These are phyloP conservation scores for Trifolium pratense DNA, from an alignment of 306 rosid genomes.

Conservation along the genomic window DNA sequence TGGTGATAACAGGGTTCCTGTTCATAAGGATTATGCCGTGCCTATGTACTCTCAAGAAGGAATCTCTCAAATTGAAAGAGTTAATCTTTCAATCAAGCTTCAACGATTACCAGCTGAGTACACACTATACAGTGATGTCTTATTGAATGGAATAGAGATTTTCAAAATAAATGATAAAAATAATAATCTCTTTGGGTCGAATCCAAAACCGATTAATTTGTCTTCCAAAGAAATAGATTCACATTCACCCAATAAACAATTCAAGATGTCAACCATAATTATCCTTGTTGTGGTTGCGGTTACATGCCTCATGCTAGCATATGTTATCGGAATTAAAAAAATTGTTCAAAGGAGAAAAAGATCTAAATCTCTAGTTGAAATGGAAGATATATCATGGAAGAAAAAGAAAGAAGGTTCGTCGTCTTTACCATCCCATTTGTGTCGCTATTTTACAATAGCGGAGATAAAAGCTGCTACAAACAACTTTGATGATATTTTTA, in stretches of 20 bases:
- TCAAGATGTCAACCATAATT: too few species aligned
- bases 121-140: neutral
- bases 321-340: too few species aligned
- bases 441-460: neutral
- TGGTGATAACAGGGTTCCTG: neutral
- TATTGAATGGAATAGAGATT: constrained; percentile 43
- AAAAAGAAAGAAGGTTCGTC: neutral
- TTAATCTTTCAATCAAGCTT: constrained; percentile 19
- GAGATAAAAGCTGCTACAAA: neutral
- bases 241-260: too few species aligned
- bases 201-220: neutral
- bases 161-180: constrained; percentile 36
- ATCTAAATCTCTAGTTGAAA: too few species aligned
- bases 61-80: neutral
- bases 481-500: neutral
- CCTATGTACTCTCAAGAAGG: neutral
- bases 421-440: neutral
- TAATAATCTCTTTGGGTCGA: constrained; percentile 33
- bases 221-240: too few species aligned
- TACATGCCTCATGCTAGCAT: too few species aligned
- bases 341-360: too few species aligned
- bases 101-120: neutral
- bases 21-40: neutral
- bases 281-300: too few species aligned
- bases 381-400: too few species aligned